Percentiles rank a stretch among this genome's conserved stretches.
Evolutionary conservation across 139 green algal species (phyloP).

Genomic region (Chloropicon primus): DNA sequence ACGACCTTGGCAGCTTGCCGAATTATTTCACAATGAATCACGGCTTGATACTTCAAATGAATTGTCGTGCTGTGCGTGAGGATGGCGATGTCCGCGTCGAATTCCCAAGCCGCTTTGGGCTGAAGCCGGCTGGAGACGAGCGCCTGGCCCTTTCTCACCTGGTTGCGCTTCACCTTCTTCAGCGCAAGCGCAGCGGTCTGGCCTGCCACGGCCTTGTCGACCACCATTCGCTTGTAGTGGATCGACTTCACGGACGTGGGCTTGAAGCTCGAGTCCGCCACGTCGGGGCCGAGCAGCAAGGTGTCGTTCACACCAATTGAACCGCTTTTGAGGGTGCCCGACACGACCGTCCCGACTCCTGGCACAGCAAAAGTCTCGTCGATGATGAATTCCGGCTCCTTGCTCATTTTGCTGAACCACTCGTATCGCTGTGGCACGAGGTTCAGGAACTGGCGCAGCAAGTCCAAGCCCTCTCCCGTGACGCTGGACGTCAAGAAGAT

Average conservation of each 20-base stretch:
- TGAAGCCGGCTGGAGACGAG: constrained; percentile 49
- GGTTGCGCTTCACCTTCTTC: constrained; percentile 67
- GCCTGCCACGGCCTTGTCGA: constrained; percentile 58
- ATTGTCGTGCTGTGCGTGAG: constrained; percentile 86
- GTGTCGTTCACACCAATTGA: constrained; percentile 43
- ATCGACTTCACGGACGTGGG: constrained; percentile 66
- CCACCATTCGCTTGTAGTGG: constrained; percentile 71
- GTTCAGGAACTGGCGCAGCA: constrained; percentile 75
- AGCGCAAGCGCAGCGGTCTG: constrained; percentile 76
- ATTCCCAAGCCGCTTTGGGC: constrained; percentile 66
- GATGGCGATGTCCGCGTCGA: constrained; percentile 82
- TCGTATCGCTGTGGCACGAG: constrained; percentile 65
- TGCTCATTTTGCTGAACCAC: constrained; percentile 36
- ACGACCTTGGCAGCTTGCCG: constrained; percentile 52
- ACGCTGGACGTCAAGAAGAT: constrained; percentile 84
- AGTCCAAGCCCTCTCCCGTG: constrained; percentile 55
- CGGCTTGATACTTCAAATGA: constrained; percentile 65
- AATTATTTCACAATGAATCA: constrained; percentile 90
- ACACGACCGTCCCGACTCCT: constrained; percentile 77
- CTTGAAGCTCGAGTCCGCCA: constrained; percentile 67
- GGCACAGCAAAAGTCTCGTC: constrained; percentile 78
- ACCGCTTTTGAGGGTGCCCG: constrained; percentile 74
- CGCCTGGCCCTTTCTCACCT: constrained; percentile 84
- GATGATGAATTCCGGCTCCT: constrained; percentile 65
- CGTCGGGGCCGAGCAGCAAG: constrained; percentile 70